A percentile compares a stretch with the other conserved stretches of the same genome.
phyloP scores from a whole-genome alignment of 768 basidiomycete species.

The Mycena kentingensis region DNA sequence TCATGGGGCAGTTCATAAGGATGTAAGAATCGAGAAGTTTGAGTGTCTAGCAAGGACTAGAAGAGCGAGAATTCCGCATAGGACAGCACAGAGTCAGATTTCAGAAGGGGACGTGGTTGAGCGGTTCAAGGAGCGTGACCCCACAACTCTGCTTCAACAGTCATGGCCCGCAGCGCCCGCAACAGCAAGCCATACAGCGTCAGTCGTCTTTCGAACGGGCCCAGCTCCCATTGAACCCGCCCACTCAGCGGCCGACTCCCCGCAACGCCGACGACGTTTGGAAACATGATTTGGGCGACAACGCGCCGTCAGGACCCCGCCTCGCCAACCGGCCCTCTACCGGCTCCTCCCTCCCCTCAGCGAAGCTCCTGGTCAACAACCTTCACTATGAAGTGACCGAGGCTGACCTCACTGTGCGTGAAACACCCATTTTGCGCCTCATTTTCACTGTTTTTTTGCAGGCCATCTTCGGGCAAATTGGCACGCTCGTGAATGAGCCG shows the following conservation, averaged over 20 bases:
- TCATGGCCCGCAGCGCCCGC: slow-evolving; percentile 21
- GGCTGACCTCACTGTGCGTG: slow-evolving; percentile 81
- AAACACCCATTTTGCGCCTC: background rate
- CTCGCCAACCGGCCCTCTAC: slow-evolving; percentile 29
- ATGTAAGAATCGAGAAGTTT: too few relatives aligned
- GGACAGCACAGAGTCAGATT: too few relatives aligned
- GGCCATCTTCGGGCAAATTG: slow-evolving; percentile 90
- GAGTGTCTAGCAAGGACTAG: too few relatives aligned
- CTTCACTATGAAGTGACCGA: slow-evolving; percentile 90
- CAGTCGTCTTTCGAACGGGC: slow-evolving; percentile 15
- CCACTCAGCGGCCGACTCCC: slow-evolving; percentile 57
- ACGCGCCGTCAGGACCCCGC: slow-evolving; percentile 41
- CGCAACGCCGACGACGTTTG: slow-evolving; percentile 64
- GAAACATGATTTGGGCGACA: slow-evolving; percentile 70
- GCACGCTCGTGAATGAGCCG: slow-evolving; percentile 91
- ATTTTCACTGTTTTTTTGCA: slow-evolving; percentile 32
- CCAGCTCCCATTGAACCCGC: slow-evolving; percentile 3
- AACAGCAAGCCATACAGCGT: slow-evolving; percentile 47
- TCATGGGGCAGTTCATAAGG: too few relatives aligned
- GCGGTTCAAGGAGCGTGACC: too few relatives aligned
- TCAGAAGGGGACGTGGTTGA: too few relatives aligned
- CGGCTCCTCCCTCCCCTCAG: slow-evolving; percentile 38
- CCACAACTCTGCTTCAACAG: too few relatives aligned
- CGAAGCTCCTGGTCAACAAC: slow-evolving; percentile 79
- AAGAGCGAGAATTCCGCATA: too few relatives aligned